Evolutionary conservation across 345 rosid species (phyloP).

Genomic region (Eucalyptus cloeziana): DNA sequence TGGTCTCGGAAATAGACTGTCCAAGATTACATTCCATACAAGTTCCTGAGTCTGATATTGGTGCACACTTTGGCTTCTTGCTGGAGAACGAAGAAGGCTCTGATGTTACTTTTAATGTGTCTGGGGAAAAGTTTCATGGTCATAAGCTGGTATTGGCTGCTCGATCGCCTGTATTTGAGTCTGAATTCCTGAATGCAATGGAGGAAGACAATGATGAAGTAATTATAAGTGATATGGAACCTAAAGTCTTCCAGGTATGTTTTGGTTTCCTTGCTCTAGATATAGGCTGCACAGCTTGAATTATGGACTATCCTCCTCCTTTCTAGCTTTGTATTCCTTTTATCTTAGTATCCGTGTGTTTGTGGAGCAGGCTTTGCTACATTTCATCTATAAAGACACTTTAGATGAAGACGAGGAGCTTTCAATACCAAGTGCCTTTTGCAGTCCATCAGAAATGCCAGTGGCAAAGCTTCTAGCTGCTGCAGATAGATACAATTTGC

Average conservation of each 20-base stretch:
- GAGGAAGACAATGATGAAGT: conserved; percentile 50
- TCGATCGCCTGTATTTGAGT: conserved; percentile 75
- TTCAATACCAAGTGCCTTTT: conserved; percentile 34
- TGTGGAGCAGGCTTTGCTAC: conserved; percentile 59
- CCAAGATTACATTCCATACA: conserved; percentile 70
- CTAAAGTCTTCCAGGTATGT: conserved; percentile 74
- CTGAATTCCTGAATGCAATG: conserved; percentile 42
- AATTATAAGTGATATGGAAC: conserved; percentile 64
- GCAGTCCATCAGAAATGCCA: conserved; percentile 32
- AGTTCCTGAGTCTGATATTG: conserved; percentile 88
- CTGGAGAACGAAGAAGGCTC: conserved; percentile 79
- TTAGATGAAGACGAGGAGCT: conserved; percentile 61
- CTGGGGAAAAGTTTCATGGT: conserved; percentile 65
- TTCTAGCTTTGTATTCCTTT: not conserved
- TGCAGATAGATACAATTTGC: conserved; percentile 72
- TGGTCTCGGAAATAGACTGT: conserved; percentile 74
- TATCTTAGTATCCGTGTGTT: not conserved
- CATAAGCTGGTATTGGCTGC: conserved; percentile 84
- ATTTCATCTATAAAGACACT: conserved; percentile 62
- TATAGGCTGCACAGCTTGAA: not conserved
- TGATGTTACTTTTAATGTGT: conserved; percentile 66
- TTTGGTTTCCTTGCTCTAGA: not conserved
- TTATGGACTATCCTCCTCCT: not conserved
- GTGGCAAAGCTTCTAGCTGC: conserved; percentile 76
- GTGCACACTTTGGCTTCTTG: conserved; percentile 61